These are phyloP conservation scores for Candida multigemmis DNA, from an alignment of 805 yeast species.

Conservation along the genomic window DNA sequence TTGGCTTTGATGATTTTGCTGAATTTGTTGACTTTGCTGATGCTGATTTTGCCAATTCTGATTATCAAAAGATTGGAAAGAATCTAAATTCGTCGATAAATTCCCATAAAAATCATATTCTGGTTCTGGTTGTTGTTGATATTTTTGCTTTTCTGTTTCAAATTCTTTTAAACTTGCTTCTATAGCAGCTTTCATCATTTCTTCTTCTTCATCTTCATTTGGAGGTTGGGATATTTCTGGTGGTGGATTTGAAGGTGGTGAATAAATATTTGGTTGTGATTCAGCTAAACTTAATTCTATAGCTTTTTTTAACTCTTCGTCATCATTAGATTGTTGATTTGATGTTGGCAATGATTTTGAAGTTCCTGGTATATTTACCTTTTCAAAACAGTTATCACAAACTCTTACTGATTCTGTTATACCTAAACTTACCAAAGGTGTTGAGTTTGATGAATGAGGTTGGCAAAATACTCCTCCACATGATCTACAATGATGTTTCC, in stretches of 20 bases:
- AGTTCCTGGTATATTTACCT: background rate
- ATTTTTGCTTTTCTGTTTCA: slow-evolving; percentile 23
- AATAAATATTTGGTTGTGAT: slow-evolving; percentile 13
- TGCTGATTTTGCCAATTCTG: slow-evolving; percentile 4
- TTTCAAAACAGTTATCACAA: slow-evolving; percentile 71
- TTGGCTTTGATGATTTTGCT: slow-evolving; percentile 1
- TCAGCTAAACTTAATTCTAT: slow-evolving; percentile 72
- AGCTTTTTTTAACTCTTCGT: slow-evolving; percentile 70
- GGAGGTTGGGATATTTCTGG: slow-evolving; percentile 5
- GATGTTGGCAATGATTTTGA: slow-evolving; percentile 7
- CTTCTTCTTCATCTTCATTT: slow-evolving; percentile 47
- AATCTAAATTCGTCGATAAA: too few relatives aligned
- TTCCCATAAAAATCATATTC: slow-evolving; percentile 19
- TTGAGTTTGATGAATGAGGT: slow-evolving; percentile 65
- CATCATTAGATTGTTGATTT: slow-evolving; percentile 63
- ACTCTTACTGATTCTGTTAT: slow-evolving; percentile 86
- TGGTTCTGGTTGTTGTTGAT: slow-evolving; percentile 5
- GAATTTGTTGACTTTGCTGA: slow-evolving; percentile 1
- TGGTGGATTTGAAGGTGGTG: slow-evolving; percentile 12
- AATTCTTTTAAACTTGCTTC: slow-evolving; percentile 82
- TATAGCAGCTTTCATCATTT: slow-evolving; percentile 87
- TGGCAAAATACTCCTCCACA: slow-evolving; percentile 95
- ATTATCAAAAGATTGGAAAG: too few relatives aligned
- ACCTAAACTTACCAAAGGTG: slow-evolving; percentile 76
- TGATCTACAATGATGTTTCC: slow-evolving; percentile 94